phyloP scores from a whole-genome alignment of 2,329 filamentous ascomycete species.

The Clonostachys rosea region DNA sequence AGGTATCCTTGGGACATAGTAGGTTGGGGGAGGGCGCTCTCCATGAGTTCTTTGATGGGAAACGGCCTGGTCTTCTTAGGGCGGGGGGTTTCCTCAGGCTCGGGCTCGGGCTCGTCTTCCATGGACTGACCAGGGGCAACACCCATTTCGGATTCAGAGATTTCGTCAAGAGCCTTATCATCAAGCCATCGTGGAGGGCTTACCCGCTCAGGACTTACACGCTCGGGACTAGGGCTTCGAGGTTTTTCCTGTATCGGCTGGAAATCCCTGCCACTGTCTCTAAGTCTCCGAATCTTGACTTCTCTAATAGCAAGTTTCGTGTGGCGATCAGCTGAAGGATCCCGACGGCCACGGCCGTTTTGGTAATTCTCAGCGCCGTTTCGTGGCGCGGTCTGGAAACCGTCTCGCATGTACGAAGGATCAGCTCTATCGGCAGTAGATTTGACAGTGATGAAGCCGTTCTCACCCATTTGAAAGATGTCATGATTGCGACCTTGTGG shows the following conservation, averaged over 20 bases:
- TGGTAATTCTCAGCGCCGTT: constrained; percentile 10
- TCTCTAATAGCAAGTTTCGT: constrained; percentile 34
- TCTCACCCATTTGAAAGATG: constrained; percentile 24
- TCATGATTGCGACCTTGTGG: neutral
- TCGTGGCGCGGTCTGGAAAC: constrained; percentile 15
- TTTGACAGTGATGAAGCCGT: constrained; percentile 28
- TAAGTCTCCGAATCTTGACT: constrained; percentile 15
- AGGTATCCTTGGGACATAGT: constrained; percentile 9
- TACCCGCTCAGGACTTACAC: neutral
- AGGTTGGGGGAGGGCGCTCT: constrained; percentile 12
- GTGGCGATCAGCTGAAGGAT: constrained; percentile 6
- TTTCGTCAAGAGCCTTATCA: constrained; percentile 5
- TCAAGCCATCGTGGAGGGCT: constrained; percentile 7
- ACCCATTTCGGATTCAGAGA: too few relatives aligned
- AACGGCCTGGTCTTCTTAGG: constrained; percentile 8
- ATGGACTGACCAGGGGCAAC: neutral
- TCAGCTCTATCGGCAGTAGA: constrained; percentile 13
- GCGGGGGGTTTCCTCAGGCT: constrained; percentile 13
- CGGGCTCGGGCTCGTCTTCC: neutral
- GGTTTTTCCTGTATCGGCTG: constrained; percentile 11
- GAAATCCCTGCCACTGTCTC: neutral
- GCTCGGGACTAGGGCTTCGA: constrained; percentile 9
- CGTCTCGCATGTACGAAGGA: constrained; percentile 21
- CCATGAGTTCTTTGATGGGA: constrained; percentile 4
- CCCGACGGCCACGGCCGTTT: constrained; percentile 2